Evolutionary conservation across 2,329 filamentous ascomycete species (phyloP), one percentile per base, ranked within the genome.

Genomic region (Calonectria hawksworthii): DNA sequence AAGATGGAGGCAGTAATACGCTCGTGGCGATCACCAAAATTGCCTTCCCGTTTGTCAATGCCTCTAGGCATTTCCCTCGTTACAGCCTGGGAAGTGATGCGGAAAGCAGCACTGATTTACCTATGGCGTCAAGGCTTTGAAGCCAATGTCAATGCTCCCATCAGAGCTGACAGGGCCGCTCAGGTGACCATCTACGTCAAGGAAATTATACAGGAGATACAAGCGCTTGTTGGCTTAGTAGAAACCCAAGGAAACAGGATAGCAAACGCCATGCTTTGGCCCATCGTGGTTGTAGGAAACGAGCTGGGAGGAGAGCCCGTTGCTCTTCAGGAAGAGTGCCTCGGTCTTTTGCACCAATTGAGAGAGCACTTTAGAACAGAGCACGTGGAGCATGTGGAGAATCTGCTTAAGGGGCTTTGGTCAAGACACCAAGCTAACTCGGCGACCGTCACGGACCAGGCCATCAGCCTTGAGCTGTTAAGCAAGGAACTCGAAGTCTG

Each of bases 261-360:
- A 47, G 61, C 61, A 26, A 65, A 65, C 30, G 28, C 61, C 4
- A 65, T 65, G 61, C 18, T 65, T 2, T 65, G 61, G 61, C 61
- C 61, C 6, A n/a, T 30, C 26, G 61, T 50, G 3, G 38, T 65
- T 0, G 61, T 41, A 2, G 61, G 61, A 65, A 50, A 65, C 26
- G 61, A 65, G 11, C 41, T 65, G 2, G 30, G 38, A 2, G 11
- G 26, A 1, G 26, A 65, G 13, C 41, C 28, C 9, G 41, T 8
- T 26, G 26, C 61, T 32, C 61, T 65, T 16, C 61, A 65, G 18
- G 61, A 44, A n/a, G 41, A 65, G 28, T 50, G 38, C 26, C 41
- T 65, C 2, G 13, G 28, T 6, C 18, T 65, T 16, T 50, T 65
- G 28, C 61, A 30, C 11, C 18, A 34, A n/a, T 4, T 65, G 41